A percentile compares a stretch with the other conserved stretches of the same genome.
Conservation (phyloP, 805 yeast genomes). For the Kluyveromyces nonfermentans region DNA sequence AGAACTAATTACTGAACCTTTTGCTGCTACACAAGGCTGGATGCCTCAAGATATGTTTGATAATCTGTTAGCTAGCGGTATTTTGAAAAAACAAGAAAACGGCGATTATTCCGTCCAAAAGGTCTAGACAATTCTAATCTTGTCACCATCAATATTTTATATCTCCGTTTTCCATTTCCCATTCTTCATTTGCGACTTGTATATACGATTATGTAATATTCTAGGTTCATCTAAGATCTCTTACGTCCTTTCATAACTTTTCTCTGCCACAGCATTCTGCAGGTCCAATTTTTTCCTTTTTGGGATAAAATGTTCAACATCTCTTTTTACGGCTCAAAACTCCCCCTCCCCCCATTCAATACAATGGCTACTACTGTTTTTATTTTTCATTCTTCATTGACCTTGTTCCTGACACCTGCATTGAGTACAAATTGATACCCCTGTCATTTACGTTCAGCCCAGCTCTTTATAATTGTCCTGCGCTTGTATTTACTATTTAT, state of each 20-base stretch:
- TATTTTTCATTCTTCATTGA: neutral
- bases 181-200: neutral
- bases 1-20: conserved; percentile 62
- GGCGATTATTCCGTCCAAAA: conserved; percentile 36
- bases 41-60: conserved; percentile 90
- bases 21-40: conserved; percentile 91
- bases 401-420: no score
- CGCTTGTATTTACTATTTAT: no score
- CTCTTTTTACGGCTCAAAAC: neutral
- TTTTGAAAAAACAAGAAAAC: conserved; percentile 50
- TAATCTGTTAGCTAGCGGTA: conserved; percentile 55
- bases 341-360: neutral
- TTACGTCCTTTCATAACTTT: no score
- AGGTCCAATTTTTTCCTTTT: neutral
- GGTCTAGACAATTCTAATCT: no score
- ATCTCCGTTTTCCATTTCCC: neutral
- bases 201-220: neutral
- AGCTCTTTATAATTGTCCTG: no score
- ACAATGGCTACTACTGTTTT: neutral
- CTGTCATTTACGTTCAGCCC: no score
- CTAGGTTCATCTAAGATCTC: neutral
- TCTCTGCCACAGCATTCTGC: no score
- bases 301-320: neutral
- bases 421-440: no score
- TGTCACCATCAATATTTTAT: no score